Conservation (phyloP, 345 rosid genomes). For the Citrus unshiu region DNA sequence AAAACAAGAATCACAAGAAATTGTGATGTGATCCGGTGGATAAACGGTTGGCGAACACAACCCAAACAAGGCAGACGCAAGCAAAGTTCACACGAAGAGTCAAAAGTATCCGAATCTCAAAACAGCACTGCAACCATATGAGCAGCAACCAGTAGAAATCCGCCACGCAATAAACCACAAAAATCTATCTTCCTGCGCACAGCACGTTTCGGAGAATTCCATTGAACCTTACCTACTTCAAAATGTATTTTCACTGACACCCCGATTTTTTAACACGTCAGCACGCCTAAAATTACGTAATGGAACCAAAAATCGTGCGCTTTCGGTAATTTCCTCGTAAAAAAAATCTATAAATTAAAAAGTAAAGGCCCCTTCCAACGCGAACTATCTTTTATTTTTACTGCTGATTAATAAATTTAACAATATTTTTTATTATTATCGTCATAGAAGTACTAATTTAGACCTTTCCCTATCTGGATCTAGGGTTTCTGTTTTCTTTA, state of each 20-base stretch:
- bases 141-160: background rate
- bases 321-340: background rate
- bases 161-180: background rate
- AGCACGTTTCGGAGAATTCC: background rate
- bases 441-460: slow-evolving; percentile 9
- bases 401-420: background rate
- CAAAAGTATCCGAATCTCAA: slow-evolving; percentile 5
- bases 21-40: background rate
- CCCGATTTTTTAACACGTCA: background rate
- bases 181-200: background rate
- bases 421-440: background rate
- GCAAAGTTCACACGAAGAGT: background rate
- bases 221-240: background rate
- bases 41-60: background rate
- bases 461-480: slow-evolving; percentile 53
- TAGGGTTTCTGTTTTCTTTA: slow-evolving; percentile 44
- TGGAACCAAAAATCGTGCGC: background rate
- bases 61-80: background rate
- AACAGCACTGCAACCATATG: background rate
- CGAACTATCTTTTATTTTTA: background rate
- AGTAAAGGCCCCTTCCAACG: background rate
- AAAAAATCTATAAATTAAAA: slow-evolving; percentile 4
- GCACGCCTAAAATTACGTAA: background rate
- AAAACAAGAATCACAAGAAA: background rate
- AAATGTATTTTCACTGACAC: background rate